Evolutionary conservation across 164 flowering plant genomes (phyloP).

Genomic region (Saururus chinensis): DNA sequence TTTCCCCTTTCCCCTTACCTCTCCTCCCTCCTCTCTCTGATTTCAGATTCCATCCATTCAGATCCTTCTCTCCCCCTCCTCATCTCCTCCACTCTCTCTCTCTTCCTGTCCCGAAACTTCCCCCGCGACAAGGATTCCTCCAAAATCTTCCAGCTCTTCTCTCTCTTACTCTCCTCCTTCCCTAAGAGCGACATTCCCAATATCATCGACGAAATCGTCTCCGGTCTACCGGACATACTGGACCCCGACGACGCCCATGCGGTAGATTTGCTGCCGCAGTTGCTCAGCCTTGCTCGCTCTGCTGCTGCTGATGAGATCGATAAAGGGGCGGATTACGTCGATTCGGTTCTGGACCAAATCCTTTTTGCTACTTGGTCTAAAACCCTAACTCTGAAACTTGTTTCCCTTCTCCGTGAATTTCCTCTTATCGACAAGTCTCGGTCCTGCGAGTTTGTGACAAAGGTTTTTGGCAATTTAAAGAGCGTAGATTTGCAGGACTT

Average conservation of each 20-base stretch:
- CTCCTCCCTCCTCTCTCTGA: conserved; percentile 42
- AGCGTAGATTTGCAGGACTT: conserved; percentile 63
- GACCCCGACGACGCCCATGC: conserved; percentile 48
- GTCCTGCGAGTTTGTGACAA: conserved; percentile 44
- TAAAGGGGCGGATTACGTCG: conserved; percentile 21
- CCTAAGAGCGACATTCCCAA: conserved; percentile 13
- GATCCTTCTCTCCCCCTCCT: conserved; percentile 34
- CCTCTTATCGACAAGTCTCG: conserved; percentile 32
- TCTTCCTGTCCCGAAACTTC: conserved; percentile 42
- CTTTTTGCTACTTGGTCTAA: conserved; percentile 48
- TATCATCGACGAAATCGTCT: conserved; percentile 24
- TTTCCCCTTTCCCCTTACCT: conserved; percentile 38
- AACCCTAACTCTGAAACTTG: conserved; percentile 49
- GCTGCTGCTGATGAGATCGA: conserved; percentile 27
- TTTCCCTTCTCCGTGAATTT: conserved; percentile 46
- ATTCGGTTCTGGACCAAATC: conserved; percentile 31
- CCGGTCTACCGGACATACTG: conserved; percentile 15
- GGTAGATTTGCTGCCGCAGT: conserved; percentile 47
- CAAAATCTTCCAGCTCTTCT: conserved; percentile 35
- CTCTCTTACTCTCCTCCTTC: conserved; percentile 21
- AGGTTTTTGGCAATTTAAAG: conserved; percentile 51
- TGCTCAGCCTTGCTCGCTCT: conserved; percentile 24
- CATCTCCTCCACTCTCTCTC: conserved; percentile 33
- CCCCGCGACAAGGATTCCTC: conserved; percentile 44
- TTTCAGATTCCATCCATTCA: conserved; percentile 25